Conservation (phyloP, 2,329 filamentous ascomycete species). For the Aurifilum marmelostoma region DNA sequence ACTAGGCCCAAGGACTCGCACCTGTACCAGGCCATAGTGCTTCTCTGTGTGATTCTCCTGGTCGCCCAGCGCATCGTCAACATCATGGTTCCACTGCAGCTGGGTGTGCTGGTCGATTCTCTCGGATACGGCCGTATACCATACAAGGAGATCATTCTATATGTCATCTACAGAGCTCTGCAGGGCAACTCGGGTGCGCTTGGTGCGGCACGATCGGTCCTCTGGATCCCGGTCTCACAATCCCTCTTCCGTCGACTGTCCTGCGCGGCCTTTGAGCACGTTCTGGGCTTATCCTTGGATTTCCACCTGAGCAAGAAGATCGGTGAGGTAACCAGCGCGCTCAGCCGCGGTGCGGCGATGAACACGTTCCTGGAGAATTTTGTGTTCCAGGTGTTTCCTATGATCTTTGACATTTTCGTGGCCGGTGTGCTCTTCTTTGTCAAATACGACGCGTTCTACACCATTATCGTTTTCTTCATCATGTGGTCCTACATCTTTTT, state of each 20-base stretch:
- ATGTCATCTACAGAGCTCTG: slow-evolving; percentile 47
- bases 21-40: slow-evolving; percentile 44
- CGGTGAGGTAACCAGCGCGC: slow-evolving; percentile 55
- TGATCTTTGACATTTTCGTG: slow-evolving; percentile 54
- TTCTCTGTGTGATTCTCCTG: slow-evolving; percentile 47
- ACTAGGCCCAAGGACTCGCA: slow-evolving; percentile 45
- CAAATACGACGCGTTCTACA: slow-evolving; percentile 51
- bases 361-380: slow-evolving; percentile 55
- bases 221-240: slow-evolving; percentile 54
- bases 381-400: slow-evolving; percentile 53
- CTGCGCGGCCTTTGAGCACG: slow-evolving; percentile 51
- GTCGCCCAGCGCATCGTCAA: slow-evolving; percentile 49
- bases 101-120: slow-evolving; percentile 45
- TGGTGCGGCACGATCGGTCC: slow-evolving; percentile 45
- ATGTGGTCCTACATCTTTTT: slow-evolving; percentile 55
- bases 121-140: slow-evolving; percentile 47
- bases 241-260: slow-evolving; percentile 48
- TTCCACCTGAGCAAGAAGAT: slow-evolving; percentile 56
- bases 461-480: slow-evolving; percentile 51
- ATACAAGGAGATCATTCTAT: slow-evolving; percentile 47
- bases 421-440: slow-evolving; percentile 51
- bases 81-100: slow-evolving; percentile 46
- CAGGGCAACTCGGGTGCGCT: slow-evolving; percentile 51
- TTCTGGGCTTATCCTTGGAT: slow-evolving; percentile 50
- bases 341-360: slow-evolving; percentile 51